Percentiles rank a stretch among this genome's conserved stretches.
Conservation (phyloP, 495 filamentous ascomycete species). For the Trichoderma orchidacearum region DNA sequence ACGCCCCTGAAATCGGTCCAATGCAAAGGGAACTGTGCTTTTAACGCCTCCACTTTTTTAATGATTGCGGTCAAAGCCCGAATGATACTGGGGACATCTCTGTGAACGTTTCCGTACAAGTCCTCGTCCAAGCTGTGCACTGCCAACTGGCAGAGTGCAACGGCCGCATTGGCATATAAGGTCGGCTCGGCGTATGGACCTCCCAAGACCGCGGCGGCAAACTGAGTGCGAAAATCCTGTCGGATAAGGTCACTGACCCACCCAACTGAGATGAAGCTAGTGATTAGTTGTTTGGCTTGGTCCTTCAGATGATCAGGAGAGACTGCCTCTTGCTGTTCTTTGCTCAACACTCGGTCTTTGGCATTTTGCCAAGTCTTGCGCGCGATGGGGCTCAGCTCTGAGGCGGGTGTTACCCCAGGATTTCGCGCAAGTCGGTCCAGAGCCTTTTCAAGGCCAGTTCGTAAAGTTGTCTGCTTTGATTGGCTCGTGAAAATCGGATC, state of each 20-base stretch:
- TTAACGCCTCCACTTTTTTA: slow-evolving; percentile 55
- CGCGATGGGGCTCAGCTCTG: slow-evolving; percentile 22
- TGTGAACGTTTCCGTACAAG: slow-evolving; percentile 71
- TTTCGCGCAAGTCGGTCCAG: slow-evolving; percentile 42
- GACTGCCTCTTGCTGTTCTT: slow-evolving; percentile 27
- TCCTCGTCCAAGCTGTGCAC: slow-evolving; percentile 71
- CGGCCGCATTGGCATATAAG: slow-evolving; percentile 55
- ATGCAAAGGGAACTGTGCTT: slow-evolving; percentile 43
- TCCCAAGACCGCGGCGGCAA: slow-evolving; percentile 52
- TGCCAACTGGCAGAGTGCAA: slow-evolving; percentile 53
- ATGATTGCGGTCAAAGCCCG: slow-evolving; percentile 54
- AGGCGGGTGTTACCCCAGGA: slow-evolving; percentile 41
- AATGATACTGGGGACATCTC: slow-evolving; percentile 59
- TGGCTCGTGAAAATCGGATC: slow-evolving; percentile 39
- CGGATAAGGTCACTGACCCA: slow-evolving; percentile 33
- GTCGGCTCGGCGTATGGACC: slow-evolving; percentile 49
- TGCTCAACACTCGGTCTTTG: slow-evolving; percentile 26
- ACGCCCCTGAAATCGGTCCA: slow-evolving; percentile 64
- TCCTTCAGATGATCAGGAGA: slow-evolving; percentile 25
- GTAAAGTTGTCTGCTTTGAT: slow-evolving; percentile 26
- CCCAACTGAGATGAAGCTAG: slow-evolving; percentile 20
- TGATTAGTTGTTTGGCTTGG: slow-evolving; percentile 12
- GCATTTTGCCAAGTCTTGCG: slow-evolving; percentile 19
- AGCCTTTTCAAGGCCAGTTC: slow-evolving; percentile 34
- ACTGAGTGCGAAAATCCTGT: slow-evolving; percentile 48